Evolutionary conservation across 345 rosid genomes (phyloP), one percentile per base, ranked within the genome.

Genomic region (Eucalyptus tenuipes): DNA sequence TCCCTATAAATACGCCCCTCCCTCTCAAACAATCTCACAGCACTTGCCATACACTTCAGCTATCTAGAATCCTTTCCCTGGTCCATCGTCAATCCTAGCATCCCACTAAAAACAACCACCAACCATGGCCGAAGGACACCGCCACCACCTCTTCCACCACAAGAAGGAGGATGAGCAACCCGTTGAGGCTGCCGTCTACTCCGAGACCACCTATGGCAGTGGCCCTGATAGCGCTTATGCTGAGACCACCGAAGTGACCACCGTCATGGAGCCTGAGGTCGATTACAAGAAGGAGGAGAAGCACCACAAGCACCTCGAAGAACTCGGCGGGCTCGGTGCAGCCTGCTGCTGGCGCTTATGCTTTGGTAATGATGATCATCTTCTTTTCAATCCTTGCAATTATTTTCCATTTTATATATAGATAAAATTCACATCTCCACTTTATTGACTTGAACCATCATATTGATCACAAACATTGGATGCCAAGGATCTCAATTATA

Each of bases 231-330:
- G 25, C 25, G 57, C 29, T 49, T 89, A 85, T 68, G 33, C n/a
- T 9, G 88, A 86, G 71, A 25, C 50, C 86, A 64, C 87, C 22
- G 79, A 93, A 12, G 86, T 57, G 37, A 82, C 27, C 20, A 44
- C 33, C 13, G 7, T 17, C 27, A 33, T 50, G 20, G 68, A 61
- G 42, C 90, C 87, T 1, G 92, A 89, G 27, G 82, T 45, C 49
- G 93, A 92, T 86, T 91, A 93, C 88, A 85, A 64, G 88, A 91
- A 92, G 92, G 95, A 95, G 89, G 95, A 94, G 92, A 95, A 94
- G 92, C 95, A 95, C 89, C 96, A 95, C 92, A 93, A 92, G 89
- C 94, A 91, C 87, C 94, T 85, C 22, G 94, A 95, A 90, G 94
- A 94, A 81, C 57, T 91, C 2, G 94, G 95, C 3, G 95, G 90